Evolutionary conservation across 2,329 filamentous ascomycete genomes (phyloP), one percentile per base, ranked within the genome.

Genomic region (Coniochaeta prunicola): DNA sequence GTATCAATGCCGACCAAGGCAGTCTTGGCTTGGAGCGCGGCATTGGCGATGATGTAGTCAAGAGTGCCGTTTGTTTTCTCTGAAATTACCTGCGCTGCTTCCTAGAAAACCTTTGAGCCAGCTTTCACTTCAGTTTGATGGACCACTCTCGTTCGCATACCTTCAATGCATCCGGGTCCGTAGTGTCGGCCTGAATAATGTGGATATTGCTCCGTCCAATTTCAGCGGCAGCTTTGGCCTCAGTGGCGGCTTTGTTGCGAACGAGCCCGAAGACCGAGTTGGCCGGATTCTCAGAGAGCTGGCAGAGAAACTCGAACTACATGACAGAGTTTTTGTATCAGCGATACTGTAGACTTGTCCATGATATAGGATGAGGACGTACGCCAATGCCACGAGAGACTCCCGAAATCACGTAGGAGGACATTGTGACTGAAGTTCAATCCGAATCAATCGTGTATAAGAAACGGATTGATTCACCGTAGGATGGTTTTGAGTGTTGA

Each of bases 181-280:
- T 56, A 26, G 53, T 56, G 53, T 56, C 53, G 53, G 53, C 53
- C 53, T 56, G 53, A 38, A 56, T 38, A 19, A 56, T 56, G 53
- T 56, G 26, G 33, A 56, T 56, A 24, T 56, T 56, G n/a, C 34
- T 26, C 53, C 31, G 53, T 33, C 53, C 53, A 19, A 56, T 56
- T 56, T 56, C 31, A 56, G 53, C 53, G 53, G 53, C 53, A 21
- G 40, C 53, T 21, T 56, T 56, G 53, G 53, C 31, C 21, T 56
- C 53, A 19, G 40, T 33, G 33, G 53, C 53, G 21, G 33, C 53
- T 56, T 56, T 56, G 53, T 56, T 66, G 2, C 77, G 76, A 15
- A 78, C 74, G 3, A 81, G 70, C 0, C 76, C 78, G 56, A 80
- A 65, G 45, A 80, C 67, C 0, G 66, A 69, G 61, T 77, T 77